Evolutionary conservation across 306 rosid species (phyloP).

Genomic region (Castanea sativa): DNA sequence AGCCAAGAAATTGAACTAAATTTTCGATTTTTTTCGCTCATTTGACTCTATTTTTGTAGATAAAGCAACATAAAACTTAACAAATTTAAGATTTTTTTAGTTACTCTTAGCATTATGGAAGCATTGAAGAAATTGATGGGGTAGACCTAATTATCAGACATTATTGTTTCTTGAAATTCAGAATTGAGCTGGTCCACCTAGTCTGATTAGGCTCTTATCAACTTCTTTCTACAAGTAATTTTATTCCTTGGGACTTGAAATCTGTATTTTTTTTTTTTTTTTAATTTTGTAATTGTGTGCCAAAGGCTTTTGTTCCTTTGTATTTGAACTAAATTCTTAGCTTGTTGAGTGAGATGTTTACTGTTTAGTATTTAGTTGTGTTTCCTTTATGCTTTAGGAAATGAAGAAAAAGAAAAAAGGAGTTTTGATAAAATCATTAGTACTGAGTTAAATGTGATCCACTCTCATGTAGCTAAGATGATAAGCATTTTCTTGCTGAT

Average conservation of each 20-base stretch:
- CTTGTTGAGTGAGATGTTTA: background rate
- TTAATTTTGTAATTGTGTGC: background rate
- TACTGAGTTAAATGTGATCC: background rate
- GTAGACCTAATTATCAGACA: background rate
- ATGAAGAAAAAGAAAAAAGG: too few relatives aligned
- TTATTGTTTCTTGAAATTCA: background rate
- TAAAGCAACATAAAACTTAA: background rate
- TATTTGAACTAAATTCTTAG: background rate
- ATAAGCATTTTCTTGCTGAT: background rate
- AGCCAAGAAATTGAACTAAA: background rate
- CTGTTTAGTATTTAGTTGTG: too few relatives aligned
- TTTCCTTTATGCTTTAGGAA: too few relatives aligned
- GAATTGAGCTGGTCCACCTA: background rate
- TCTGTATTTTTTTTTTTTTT: background rate
- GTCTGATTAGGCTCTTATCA: conserved; percentile 1
- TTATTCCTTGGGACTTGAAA: background rate
- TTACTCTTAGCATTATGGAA: too few relatives aligned
- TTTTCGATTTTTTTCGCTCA: background rate
- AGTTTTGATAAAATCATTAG: too few relatives aligned
- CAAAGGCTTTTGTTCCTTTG: background rate
- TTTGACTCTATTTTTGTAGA: background rate
- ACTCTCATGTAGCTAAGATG: background rate
- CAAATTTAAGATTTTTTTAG: too few relatives aligned
- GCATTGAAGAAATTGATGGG: background rate
- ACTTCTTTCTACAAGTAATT: background rate